These are phyloP conservation scores for Penicillium sp. DNA, from an alignment of 2,329 filamentous ascomycete species.

Conservation along the genomic window DNA sequence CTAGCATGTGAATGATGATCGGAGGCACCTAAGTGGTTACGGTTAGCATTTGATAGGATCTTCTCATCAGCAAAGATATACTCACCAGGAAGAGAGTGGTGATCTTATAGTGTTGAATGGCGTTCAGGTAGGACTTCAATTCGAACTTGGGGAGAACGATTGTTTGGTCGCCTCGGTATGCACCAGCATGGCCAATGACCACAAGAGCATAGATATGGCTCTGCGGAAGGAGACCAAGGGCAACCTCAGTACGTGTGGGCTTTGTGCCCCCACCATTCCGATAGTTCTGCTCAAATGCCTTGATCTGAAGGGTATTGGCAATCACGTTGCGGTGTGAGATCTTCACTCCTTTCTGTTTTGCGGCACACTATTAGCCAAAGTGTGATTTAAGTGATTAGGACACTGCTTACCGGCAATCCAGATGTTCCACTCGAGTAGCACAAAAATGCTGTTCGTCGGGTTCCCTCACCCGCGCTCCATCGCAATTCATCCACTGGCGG, in stretches of 20 bases:
- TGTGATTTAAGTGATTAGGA: not conserved
- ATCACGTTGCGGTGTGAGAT: conserved; percentile 78
- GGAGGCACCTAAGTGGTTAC: conserved; percentile 62
- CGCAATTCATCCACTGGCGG: conserved; percentile 41
- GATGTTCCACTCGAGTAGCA: conserved; percentile 81
- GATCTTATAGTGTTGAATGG: conserved; percentile 69
- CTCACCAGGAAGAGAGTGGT: conserved; percentile 63
- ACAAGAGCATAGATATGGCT: conserved; percentile 80
- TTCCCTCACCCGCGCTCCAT: conserved; percentile 44
- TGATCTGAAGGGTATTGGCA: conserved; percentile 67
- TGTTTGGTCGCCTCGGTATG: conserved; percentile 70
- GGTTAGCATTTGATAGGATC: not conserved
- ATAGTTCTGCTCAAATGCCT: conserved; percentile 48
- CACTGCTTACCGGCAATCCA: conserved; percentile 62
- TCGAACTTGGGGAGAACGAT: conserved; percentile 74
- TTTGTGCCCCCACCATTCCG: conserved; percentile 13
- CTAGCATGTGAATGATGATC: conserved; percentile 74
- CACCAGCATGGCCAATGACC: conserved; percentile 63
- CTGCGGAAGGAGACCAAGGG: conserved; percentile 70
- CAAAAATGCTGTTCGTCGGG: conserved; percentile 68
- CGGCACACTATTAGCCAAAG: not conserved
- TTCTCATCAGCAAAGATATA: conserved; percentile 1
- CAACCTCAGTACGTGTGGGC: conserved; percentile 45
- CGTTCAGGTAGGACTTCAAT: conserved; percentile 59
- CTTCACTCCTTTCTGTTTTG: conserved; percentile 72